Conservation (phyloP, 2,329 filamentous ascomycete species). For the Colletotrichum chrysophilum region DNA sequence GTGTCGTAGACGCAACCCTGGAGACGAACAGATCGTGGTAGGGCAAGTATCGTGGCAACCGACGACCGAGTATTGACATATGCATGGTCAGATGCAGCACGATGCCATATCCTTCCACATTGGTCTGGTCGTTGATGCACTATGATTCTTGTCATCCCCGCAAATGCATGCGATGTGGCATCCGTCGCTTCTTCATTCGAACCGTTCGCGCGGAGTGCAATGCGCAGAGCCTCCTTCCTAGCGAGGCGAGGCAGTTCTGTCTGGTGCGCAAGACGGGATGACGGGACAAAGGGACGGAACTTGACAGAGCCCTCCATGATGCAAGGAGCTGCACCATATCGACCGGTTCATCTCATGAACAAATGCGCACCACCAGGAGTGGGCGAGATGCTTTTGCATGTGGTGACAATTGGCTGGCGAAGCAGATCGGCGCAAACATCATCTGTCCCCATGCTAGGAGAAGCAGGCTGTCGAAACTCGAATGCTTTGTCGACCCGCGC, state of each 20-base stretch:
- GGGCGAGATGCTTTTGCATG: neutral
- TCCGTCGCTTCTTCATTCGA: neutral
- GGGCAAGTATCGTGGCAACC: neutral
- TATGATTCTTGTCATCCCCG: neutral
- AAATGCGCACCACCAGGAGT: neutral
- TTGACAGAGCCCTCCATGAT: neutral
- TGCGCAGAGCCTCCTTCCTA: neutral
- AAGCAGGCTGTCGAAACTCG: neutral
- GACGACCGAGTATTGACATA: neutral
- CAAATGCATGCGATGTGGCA: neutral
- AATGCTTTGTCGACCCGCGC: neutral
- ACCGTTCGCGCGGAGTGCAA: neutral
- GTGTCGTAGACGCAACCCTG: neutral
- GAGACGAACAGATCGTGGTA: neutral
- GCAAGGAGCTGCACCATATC: neutral
- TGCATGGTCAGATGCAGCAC: neutral
- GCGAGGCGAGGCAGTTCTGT: neutral
- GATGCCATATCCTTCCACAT: neutral
- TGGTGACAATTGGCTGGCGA: neutral
- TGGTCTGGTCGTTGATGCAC: neutral
- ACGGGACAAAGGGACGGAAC: neutral
- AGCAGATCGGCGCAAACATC: neutral
- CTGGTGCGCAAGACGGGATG: neutral
- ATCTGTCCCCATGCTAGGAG: neutral
- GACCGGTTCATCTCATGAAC: constrained; percentile 1